These are phyloP conservation scores for slime mould (Dictyostelium discoideum) DNA, from an alignment of 78 protist genomes.

Conservation along the genomic window DNA sequence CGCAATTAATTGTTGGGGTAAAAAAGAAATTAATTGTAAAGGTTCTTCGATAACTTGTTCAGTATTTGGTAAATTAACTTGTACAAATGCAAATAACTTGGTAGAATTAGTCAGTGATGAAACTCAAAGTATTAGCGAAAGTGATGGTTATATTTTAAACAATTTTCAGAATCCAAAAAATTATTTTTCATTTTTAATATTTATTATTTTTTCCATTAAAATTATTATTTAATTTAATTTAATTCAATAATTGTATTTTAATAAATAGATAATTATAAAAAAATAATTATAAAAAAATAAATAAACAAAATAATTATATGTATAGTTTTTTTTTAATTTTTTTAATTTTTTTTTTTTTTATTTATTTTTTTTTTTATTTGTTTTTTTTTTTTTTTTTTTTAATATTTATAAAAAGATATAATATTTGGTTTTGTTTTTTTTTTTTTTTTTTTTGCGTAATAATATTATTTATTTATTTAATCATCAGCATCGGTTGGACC, in stretches of 20 bases:
- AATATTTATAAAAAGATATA: not conserved
- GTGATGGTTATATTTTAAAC: not conserved
- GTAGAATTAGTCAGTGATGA: not conserved
- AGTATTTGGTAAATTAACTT: not conserved
- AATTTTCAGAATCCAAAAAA: no score
- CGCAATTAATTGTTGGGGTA: not conserved
- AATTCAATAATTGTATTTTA: no score
- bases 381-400: not conserved
- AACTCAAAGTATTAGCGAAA: not conserved
- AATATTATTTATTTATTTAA: slow-evolving; percentile 8
- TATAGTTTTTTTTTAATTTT: no score
- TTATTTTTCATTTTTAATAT: not conserved
- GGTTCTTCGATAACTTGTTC: not conserved
- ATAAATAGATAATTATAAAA: not conserved
- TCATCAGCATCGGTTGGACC: slow-evolving; percentile 36
- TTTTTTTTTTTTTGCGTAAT: not conserved
- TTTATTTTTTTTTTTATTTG: not conserved
- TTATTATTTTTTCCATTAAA: not conserved
- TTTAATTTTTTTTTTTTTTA: not conserved
- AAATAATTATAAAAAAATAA: no score
- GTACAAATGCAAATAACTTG: not conserved
- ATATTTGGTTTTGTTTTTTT: not conserved
- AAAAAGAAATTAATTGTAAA: not conserved
- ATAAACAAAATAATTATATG: no score
- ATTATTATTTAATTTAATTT: not conserved